These are phyloP conservation scores for Schwanniomyces vanrijiae DNA, from an alignment of 805 yeast species.

Conservation along the genomic window DNA sequence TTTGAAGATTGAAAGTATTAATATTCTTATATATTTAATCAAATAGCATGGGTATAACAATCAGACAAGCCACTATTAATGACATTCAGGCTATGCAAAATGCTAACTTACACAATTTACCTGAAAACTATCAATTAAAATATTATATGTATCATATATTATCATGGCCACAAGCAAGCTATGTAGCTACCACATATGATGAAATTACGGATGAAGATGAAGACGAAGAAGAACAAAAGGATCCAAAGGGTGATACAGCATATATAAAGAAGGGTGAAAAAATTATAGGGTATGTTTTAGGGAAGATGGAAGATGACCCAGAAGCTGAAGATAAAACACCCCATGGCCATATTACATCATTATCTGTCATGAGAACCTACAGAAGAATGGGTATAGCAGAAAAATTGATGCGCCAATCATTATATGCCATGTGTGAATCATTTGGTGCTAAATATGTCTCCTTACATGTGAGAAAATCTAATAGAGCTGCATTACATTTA, in stretches of 20 bases:
- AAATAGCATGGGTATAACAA: slow-evolving; percentile 70
- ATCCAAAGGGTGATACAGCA: slow-evolving; percentile 61
- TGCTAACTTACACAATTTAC: slow-evolving; percentile 86
- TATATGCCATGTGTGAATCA: slow-evolving; percentile 77
- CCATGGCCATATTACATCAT: slow-evolving; percentile 92
- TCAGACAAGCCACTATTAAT: slow-evolving; percentile 80
- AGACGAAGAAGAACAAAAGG: slow-evolving; percentile 18
- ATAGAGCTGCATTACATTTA: slow-evolving; percentile 89
- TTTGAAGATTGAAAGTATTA: neutral
- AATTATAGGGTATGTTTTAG: slow-evolving; percentile 93
- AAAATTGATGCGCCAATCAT: slow-evolving; percentile 80
- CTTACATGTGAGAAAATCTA: slow-evolving; percentile 89
- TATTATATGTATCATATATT: slow-evolving; percentile 91
- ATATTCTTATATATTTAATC: neutral
- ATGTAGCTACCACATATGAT: slow-evolving; percentile 84
- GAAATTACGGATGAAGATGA: slow-evolving; percentile 20
- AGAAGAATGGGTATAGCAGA: slow-evolving; percentile 95
- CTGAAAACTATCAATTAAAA: slow-evolving; percentile 90
- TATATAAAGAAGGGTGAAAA: slow-evolving; percentile 70
- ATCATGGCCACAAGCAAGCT: slow-evolving; percentile 97
- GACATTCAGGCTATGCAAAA: slow-evolving; percentile 96
- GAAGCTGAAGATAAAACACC: slow-evolving; percentile 69
- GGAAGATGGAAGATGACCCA: slow-evolving; percentile 96
- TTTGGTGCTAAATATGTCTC: slow-evolving; percentile 83
- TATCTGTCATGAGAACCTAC: slow-evolving; percentile 93